phyloP scores from a whole-genome alignment of 2,329 filamentous ascomycete genomes.

The Drechslerella dactyloides region DNA sequence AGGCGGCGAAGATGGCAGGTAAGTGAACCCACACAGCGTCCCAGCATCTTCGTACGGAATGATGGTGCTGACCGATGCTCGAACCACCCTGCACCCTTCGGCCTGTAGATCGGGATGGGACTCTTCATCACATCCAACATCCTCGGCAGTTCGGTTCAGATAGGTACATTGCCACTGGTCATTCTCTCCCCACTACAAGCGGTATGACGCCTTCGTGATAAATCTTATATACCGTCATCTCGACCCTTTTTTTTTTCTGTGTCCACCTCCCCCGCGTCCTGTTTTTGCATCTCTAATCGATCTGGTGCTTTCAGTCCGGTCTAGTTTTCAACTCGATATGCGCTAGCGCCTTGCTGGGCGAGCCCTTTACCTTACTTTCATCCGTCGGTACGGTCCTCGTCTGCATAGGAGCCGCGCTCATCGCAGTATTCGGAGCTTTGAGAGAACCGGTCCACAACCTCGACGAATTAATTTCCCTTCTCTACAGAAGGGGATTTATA shows the following conservation, averaged over 20 bases:
- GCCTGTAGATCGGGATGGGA: constrained; percentile 74
- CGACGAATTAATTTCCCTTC: constrained; percentile 76
- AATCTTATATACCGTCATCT: constrained; percentile 1
- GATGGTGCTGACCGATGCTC: constrained; percentile 49
- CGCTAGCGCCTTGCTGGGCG: constrained; percentile 87
- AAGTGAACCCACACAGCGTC: neutral
- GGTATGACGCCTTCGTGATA: constrained; percentile 57
- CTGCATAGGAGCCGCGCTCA: constrained; percentile 83
- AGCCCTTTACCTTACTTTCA: constrained; percentile 95
- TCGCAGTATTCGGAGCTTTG: constrained; percentile 92
- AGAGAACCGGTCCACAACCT: constrained; percentile 89
- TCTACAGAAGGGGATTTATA: constrained; percentile 77
- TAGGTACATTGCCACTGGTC: constrained; percentile 90
- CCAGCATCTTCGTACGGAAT: constrained; percentile 5
- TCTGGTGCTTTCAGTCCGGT: constrained; percentile 66
- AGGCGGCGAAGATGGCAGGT: constrained; percentile 88
- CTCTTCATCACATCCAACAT: constrained; percentile 97
- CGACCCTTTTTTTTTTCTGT: constrained; percentile 18
- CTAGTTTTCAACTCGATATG: constrained; percentile 99
- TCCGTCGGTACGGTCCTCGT: constrained; percentile 87
- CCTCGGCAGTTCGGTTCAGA: constrained; percentile 93
- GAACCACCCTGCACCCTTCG: constrained; percentile 56
- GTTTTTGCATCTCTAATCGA: constrained; percentile 27
- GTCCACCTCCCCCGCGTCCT: neutral
- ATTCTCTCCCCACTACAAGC: constrained; percentile 95